These are phyloP conservation scores for Physcomitrium patens DNA, from an alignment of 225 moss, liverwort and hornwort genomes.

Conservation along the genomic window DNA sequence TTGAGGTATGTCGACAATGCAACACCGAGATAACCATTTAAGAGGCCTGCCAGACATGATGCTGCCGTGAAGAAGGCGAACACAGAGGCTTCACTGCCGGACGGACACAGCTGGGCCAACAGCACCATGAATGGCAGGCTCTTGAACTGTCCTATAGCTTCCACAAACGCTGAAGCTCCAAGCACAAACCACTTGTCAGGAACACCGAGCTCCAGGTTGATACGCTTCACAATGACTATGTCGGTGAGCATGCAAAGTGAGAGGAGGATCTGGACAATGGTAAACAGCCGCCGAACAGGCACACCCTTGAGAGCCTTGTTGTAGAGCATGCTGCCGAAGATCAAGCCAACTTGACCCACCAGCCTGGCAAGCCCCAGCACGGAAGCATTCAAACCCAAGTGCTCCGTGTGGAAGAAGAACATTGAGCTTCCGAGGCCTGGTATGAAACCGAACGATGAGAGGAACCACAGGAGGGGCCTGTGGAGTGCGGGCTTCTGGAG, in stretches of 20 bases:
- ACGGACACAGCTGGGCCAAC: constrained; percentile 65
- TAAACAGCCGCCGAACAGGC: constrained; percentile 61
- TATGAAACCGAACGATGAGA: constrained; percentile 73
- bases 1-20: constrained; percentile 57
- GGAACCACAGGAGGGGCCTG: constrained; percentile 68
- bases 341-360: constrained; percentile 65
- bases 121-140: constrained; percentile 72
- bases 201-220: constrained; percentile 63
- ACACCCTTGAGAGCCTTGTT: constrained; percentile 59
- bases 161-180: constrained; percentile 69
- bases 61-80: constrained; percentile 78
- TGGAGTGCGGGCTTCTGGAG: constrained; percentile 59
- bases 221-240: constrained; percentile 68
- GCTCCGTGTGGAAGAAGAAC: constrained; percentile 81
- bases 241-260: constrained; percentile 76
- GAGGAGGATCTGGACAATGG: constrained; percentile 69
- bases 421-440: constrained; percentile 75
- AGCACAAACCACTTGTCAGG: constrained; percentile 72
- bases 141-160: constrained; percentile 78
- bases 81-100: constrained; percentile 77
- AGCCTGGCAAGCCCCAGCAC: constrained; percentile 63
- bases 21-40: constrained; percentile 74
- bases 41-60: constrained; percentile 66
- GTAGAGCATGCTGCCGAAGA: constrained; percentile 68
- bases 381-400: constrained; percentile 55